Evolutionary conservation across 1,139 yeast genomes (phyloP), one percentile per base, ranked within the genome.

Genomic region (Kluyveromyces sp.): DNA sequence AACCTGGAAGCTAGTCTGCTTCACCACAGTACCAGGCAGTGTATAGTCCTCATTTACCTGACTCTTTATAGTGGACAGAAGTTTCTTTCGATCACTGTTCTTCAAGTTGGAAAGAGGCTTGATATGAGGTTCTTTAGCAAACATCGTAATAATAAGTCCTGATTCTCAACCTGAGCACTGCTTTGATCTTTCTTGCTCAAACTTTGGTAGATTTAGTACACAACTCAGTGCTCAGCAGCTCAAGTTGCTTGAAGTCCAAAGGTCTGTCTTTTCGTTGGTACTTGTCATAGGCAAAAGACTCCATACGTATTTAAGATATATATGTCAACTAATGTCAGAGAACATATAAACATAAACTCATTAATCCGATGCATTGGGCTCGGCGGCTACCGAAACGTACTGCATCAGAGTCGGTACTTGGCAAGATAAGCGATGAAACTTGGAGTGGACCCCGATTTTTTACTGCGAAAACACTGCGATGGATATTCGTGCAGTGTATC

Each of bases 71-170:
- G 65, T 58, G 9, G 67, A 61, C 11, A 80, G 66, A 31, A 86
- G 65, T 52, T 75, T 77, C 55, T 88, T 74, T 40, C 94, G 68
- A 50, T 88, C 96, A 0, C 95, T 83, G 11, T 86, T 77, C 63
- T 88, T 88, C 49, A 89, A 71, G 55, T 85, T 85, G 8, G 95
- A 77, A 41, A 79, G 70, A 3, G 94, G 81, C 64, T 87, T 87
- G 43, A 80, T 69, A 61, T 76, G 71, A 4, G 85, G 79, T 42
- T 74, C 76, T 52, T 80, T 81, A 58, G 74, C 76, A 53, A 82
- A 83, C 88, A 82, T 81, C 4, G 12, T 15, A 6, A 22, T n/a
- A n/a, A n/a, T n/a, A n/a, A n/a, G n/a, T n/a, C 9, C 8, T 22
- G 26, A 22, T 22, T 6, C 6, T 22, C 26, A 22, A 22, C 26